A percentile compares a stretch with the other conserved stretches of the same genome.
Conservation (phyloP, 805 yeast genomes). For the Starmerella scarabaei region DNA sequence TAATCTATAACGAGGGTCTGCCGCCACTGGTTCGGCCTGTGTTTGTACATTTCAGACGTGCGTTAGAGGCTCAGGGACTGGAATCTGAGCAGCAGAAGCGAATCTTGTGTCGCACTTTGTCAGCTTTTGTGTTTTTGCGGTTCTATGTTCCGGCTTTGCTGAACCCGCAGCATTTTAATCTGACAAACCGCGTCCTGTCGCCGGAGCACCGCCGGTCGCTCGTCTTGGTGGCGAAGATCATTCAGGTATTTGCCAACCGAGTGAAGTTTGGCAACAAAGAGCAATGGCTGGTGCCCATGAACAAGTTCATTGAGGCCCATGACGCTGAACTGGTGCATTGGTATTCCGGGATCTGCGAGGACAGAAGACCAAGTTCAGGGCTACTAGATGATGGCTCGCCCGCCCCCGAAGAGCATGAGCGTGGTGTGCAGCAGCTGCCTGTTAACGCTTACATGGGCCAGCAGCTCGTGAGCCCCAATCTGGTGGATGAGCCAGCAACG, state of each 20-base stretch:
- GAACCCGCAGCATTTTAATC: slow-evolving; percentile 73
- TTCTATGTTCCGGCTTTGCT: slow-evolving; percentile 84
- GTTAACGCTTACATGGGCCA: slow-evolving; percentile 22
- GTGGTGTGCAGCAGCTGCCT: slow-evolving; percentile 21
- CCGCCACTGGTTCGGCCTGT: slow-evolving; percentile 21
- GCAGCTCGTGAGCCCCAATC: slow-evolving; percentile 26
- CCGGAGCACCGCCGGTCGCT: slow-evolving; percentile 64
- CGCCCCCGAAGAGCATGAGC: neutral
- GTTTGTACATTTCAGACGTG: slow-evolving; percentile 13
- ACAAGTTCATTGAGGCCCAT: slow-evolving; percentile 49
- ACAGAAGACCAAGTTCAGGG: slow-evolving; percentile 3
- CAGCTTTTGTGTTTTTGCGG: slow-evolving; percentile 73
- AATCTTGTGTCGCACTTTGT: slow-evolving; percentile 52
- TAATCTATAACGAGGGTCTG: slow-evolving; percentile 16
- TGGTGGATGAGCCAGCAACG: slow-evolving; percentile 27
- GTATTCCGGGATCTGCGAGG: slow-evolving; percentile 40
- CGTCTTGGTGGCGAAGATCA: slow-evolving; percentile 60
- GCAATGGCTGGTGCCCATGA: slow-evolving; percentile 61
- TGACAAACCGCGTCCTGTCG: slow-evolving; percentile 57
- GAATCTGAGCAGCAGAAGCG: neutral
- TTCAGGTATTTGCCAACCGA: slow-evolving; percentile 69
- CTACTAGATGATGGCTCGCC: neutral
- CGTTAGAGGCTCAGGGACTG: slow-evolving; percentile 8
- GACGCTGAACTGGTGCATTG: slow-evolving; percentile 50
- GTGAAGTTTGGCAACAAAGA: slow-evolving; percentile 70